Conservation (phyloP, 2,329 filamentous ascomycete genomes). For the Didymella pinodella region DNA sequence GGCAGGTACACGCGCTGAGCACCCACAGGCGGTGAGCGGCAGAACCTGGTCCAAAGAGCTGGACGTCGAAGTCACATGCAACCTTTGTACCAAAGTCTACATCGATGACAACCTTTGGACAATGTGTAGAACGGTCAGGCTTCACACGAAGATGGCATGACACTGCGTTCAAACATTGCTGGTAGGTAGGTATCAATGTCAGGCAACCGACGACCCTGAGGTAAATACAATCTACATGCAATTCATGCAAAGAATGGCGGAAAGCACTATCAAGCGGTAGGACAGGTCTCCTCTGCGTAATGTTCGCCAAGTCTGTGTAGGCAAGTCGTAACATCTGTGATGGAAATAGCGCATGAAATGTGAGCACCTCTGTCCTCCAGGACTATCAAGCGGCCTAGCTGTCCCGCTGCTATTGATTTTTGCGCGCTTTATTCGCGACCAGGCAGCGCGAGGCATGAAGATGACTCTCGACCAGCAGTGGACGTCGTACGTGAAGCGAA, state of each 20-base stretch:
- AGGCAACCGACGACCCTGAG: neutral
- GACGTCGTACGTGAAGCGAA: constrained; percentile 27
- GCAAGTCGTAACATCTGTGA: neutral
- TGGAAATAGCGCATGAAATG: constrained; percentile 8
- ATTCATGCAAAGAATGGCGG: neutral
- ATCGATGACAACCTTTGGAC: neutral
- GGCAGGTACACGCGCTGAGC: constrained; percentile 10
- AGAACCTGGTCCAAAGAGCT: constrained; percentile 13
- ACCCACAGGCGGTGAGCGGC: constrained; percentile 21
- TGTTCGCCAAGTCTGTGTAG: neutral
- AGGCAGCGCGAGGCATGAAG: constrained; percentile 11
- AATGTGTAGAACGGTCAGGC: neutral
- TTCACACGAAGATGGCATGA: neutral
- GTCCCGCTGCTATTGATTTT: constrained; percentile 8
- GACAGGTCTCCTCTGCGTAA: neutral
- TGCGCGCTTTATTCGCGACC: constrained; percentile 13
- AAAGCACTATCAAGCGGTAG: neutral
- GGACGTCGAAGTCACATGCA: constrained; percentile 9
- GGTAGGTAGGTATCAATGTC: neutral
- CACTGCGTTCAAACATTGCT: neutral
- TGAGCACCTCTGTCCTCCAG: constrained; percentile 15
- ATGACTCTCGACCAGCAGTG: constrained; percentile 34
- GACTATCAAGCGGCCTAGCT: constrained; percentile 19
- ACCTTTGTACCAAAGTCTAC: neutral
- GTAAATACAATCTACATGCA: neutral